phyloP scores from a whole-genome alignment of 371 early-diverging fungal genomes.

The Chytridium lagenaria region DNA sequence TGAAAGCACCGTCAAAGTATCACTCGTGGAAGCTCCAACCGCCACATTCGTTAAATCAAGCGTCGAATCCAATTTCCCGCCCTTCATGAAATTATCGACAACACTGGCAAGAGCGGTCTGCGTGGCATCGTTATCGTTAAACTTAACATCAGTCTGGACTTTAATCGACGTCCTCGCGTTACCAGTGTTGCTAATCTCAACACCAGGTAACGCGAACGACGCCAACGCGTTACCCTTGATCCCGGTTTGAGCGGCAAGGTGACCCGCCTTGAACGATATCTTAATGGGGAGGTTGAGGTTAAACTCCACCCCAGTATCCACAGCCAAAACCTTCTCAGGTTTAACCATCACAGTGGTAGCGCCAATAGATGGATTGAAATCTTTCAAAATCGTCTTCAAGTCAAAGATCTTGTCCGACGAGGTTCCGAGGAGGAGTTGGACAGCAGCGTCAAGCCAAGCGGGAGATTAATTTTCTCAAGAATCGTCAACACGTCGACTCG shows the following conservation, averaged over 20 bases:
- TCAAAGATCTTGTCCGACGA: not conserved
- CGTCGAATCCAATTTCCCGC: constrained; percentile 24
- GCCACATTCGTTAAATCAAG: constrained; percentile 9
- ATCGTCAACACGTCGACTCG: not conserved
- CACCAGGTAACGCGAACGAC: not conserved
- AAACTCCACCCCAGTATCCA: constrained; percentile 27
- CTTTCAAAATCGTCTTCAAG: not conserved
- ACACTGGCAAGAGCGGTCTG: constrained; percentile 27
- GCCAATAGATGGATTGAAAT: constrained; percentile 20
- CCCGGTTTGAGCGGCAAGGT: constrained; percentile 20
- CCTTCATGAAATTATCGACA: constrained; percentile 31
- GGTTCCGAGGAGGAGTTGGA: not conserved
- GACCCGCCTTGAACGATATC: constrained; percentile 28
- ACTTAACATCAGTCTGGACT: constrained; percentile 24
- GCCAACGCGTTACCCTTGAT: not conserved
- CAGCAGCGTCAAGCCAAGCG: constrained; percentile 1
- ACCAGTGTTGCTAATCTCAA: not conserved
- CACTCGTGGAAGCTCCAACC: not conserved
- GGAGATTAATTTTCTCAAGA: not conserved
- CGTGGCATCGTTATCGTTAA: constrained; percentile 31
- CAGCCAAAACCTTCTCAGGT: constrained; percentile 14
- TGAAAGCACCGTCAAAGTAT: not conserved
- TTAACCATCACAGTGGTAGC: constrained; percentile 15
- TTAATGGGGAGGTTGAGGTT: constrained; percentile 33
- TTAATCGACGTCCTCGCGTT: not conserved